Percentiles rank a stretch among this genome's conserved stretches.
These are phyloP conservation scores for Fraxinus paxiana DNA, from an alignment of 305 asterid species.

Conservation along the genomic window DNA sequence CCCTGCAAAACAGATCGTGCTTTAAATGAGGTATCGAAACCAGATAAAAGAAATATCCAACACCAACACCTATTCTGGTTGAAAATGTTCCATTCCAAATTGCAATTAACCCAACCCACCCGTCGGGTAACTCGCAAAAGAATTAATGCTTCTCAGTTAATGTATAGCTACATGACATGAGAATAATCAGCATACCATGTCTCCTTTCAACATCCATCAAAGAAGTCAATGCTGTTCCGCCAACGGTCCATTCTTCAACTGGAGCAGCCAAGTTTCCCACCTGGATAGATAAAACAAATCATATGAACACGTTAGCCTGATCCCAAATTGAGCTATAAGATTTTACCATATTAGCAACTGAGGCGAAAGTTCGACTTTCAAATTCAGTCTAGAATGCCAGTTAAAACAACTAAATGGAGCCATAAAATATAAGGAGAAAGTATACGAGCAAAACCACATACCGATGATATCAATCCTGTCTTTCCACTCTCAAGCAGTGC, in stretches of 20 bases:
- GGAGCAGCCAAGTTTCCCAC: constrained; percentile 84
- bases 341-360: background rate
- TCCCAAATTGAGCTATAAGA: constrained; percentile 2
- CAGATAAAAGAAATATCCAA: background rate
- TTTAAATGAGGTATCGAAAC: constrained; percentile 1
- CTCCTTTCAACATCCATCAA: constrained; percentile 98
- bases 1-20: constrained; percentile 42
- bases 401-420: background rate
- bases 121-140: background rate
- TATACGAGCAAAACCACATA: constrained; percentile 28
- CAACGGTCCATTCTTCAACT: constrained; percentile 82
- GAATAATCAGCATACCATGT: constrained; percentile 52
- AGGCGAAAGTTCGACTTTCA: background rate
- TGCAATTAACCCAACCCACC: background rate
- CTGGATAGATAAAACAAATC: constrained; percentile 20
- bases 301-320: background rate
- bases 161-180: background rate
- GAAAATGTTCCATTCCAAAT: background rate
- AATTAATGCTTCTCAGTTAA: background rate
- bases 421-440: background rate
- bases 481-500: constrained; percentile 80
- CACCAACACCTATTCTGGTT: background rate
- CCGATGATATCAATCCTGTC: constrained; percentile 93
- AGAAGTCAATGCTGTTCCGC: constrained; percentile 91
- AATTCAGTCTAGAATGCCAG: background rate